Conservation (phyloP, 2,329 filamentous ascomycete genomes). For the Colletotrichum horii region DNA sequence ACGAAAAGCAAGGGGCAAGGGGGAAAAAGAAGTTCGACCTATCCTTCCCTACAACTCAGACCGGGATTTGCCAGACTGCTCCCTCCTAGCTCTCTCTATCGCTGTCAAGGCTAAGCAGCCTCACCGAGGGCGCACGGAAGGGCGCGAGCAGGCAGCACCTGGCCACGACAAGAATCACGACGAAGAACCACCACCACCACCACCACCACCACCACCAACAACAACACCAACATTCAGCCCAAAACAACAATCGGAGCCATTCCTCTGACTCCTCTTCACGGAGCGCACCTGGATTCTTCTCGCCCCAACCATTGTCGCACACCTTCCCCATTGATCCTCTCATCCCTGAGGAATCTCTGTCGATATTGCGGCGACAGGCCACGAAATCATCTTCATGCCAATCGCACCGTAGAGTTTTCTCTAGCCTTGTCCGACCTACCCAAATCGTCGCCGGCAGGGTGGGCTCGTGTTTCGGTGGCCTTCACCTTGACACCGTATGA, state of each 20-base stretch:
- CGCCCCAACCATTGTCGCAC: not conserved
- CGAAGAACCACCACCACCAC: not conserved
- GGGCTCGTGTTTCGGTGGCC: conserved; percentile 9
- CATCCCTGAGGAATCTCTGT: not conserved
- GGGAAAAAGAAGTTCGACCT: not conserved
- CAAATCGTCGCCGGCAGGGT: not conserved
- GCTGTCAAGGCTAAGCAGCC: not conserved
- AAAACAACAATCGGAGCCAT: not conserved
- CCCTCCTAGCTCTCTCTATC: not conserved
- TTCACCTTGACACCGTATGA: conserved; percentile 19
- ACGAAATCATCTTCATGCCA: conserved; percentile 11
- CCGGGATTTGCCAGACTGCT: not conserved
- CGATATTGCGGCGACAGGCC: not conserved
- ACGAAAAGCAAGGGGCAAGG: not conserved
- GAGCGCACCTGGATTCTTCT: not conserved
- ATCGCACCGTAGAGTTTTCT: not conserved
- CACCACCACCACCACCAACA: not conserved
- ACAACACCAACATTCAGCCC: not conserved
- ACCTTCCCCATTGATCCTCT: not conserved
- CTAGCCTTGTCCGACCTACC: not conserved
- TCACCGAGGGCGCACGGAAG: conserved; percentile 6
- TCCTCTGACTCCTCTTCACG: not conserved
- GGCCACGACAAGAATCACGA: not conserved
- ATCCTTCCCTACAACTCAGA: not conserved
- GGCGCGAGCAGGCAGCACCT: conserved; percentile 6